Percentiles rank a stretch among this genome's conserved stretches.
phyloP scores from a whole-genome alignment of 345 rosid species.

The Nephelium lappaceum region DNA sequence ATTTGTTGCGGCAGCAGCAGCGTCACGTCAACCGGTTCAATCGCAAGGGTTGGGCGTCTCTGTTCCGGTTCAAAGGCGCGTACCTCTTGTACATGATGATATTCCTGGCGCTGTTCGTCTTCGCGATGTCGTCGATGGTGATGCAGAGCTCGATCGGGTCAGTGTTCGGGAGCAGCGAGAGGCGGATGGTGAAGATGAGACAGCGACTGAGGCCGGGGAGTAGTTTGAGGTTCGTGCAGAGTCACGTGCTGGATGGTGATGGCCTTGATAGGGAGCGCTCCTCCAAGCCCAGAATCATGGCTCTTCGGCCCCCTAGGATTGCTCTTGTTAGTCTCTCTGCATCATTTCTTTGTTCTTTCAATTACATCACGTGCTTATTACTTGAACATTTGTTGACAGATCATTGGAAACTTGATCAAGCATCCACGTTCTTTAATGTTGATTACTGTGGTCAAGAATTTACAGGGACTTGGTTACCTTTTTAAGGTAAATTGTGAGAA shows the following conservation, averaged over 20 bases:
- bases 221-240: conserved; percentile 63
- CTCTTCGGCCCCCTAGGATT: conserved; percentile 80
- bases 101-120: conserved; percentile 64
- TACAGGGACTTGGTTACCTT: conserved; percentile 76
- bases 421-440: conserved; percentile 76
- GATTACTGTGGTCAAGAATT: conserved; percentile 75
- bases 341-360: not conserved
- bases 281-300: conserved; percentile 47
- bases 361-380: too few relatives aligned
- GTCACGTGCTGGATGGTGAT: conserved; percentile 37
- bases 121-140: conserved; percentile 70
- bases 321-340: conserved; percentile 70
- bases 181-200: conserved; percentile 36
- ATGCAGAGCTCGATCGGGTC: conserved; percentile 77
- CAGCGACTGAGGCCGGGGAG: conserved; percentile 60
- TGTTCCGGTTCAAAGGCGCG: conserved; percentile 60
- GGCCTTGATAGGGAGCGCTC: conserved; percentile 62
- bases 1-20: conserved; percentile 41
- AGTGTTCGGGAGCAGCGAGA: conserved; percentile 42
- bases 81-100: conserved; percentile 63
- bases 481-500: conserved; percentile 56
- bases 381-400: conserved; percentile 40
- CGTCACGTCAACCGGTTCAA: conserved; percentile 36
- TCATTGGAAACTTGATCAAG: conserved; percentile 74
- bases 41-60: conserved; percentile 59